Base-by-base conservation (phyloP, 768 basidiomycete species). In the Thelephora aurantiotincta region DNA sequence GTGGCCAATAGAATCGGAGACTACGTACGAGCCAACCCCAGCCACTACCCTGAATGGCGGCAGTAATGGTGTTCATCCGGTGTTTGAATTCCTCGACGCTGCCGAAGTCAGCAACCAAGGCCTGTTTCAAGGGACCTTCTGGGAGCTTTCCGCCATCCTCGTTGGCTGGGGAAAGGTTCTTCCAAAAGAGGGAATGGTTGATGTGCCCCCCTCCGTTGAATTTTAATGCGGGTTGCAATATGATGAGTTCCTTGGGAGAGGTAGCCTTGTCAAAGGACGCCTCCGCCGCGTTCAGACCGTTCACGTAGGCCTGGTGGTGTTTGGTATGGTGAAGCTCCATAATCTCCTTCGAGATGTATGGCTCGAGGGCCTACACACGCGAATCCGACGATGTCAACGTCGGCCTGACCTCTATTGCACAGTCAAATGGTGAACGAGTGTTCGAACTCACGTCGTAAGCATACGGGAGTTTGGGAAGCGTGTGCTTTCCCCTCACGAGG, bases 191-290 rank as follows among this genome's bases (percentile, higher is more conserved):
- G 12, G 91, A 78, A 65, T 94, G 92, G 65, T 96, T 96, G 62
- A 93, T 89, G 59, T 93, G 91, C 77, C 90, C 89, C 58, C 93
- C 93, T n/a, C 93, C 93, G 63, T 96, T 94, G 68, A 98, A 99
- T 68, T 91, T 97, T 60, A 99, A 70, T 7, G 94, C 92, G 12
- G 83, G 68, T 63, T 97, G 94, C 14, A 98, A 75, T 2, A 74
- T 74, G 63, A 99, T 94, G 52, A 73, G 68, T 56, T 83, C 80
- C 60, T 80, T 81, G 47, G 78, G 72, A 35, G 83, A 77, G 14
- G 70, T 59, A 3, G 80, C 62, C 52, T 78, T 78, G 23, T 73
- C 68, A 59, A 87, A 89, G n/a, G 78, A 65, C 55, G 87, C 83
- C 60, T 94, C 90, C 2, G 94, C 92, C 5, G 87, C 76, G 65